Base-by-base conservation (phyloP, 2,329 filamentous ascomycete species). In the Emergomyces pasteurianus region DNA sequence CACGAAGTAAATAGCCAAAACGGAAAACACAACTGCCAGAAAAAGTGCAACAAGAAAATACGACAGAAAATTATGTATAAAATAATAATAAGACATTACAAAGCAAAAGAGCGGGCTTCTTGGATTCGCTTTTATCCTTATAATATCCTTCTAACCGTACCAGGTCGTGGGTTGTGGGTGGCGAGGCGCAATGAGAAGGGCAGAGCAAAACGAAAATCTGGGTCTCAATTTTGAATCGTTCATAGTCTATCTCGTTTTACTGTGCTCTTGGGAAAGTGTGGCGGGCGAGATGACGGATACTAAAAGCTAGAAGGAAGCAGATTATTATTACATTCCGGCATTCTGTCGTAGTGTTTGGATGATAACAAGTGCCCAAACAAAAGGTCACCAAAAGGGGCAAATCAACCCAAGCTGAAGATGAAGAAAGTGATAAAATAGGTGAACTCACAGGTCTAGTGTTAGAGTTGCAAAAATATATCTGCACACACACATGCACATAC, bases 21-120 rank as follows among this genome's bases (percentile, higher is more conserved):
- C 34, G 23, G 8, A 28, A 6, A 16, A 53, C 21, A 31, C 10
- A 2, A 16, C 31, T 4, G 34, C 1, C 6, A 7, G 12, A 26
- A n/a, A 31, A 31, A 3, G 7, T 31, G 31, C 21, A 18, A 28
- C 16, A n/a, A 9, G 12, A 12, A 55, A 34, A 16, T 36, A 55
- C 14, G 10, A 16, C 8, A 36, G 14, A 55, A 56, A 81, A 69
- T 5, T 8, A 43, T 3, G 31, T 31, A 43, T 46, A 46, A 16
- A 43, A 43, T 43, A 43, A 23, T 42, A n/a, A 36, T 36, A 23
- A n/a, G 14, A 40, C 8, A 14, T 16, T 23, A 7, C 16, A 36
- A 42, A n/a, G 73, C 0, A 64, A 42, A 42, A 2, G 40, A 10
- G 40, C 14, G 14, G 14, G 40, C 10, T 2, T 38, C 14, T 38